Conservation (phyloP, 306 rosid genomes). For the Betula pendula region DNA sequence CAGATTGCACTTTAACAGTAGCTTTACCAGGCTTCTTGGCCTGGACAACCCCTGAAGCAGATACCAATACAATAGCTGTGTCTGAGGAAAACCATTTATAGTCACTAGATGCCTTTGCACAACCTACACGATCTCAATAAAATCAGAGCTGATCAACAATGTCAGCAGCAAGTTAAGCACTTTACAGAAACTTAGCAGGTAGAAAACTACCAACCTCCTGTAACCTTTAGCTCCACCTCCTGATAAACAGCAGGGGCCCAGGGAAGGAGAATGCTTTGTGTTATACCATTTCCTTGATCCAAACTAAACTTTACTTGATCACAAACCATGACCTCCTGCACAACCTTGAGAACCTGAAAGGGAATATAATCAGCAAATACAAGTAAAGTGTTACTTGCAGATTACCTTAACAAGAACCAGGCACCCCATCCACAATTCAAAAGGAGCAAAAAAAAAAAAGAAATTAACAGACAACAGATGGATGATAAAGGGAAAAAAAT, state of each 20-base stretch:
- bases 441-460: background rate
- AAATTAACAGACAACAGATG: slow-evolving; percentile 8
- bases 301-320: slow-evolving; percentile 64
- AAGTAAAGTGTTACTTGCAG: slow-evolving; percentile 3
- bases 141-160: slow-evolving; percentile 24
- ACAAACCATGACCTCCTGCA: slow-evolving; percentile 73
- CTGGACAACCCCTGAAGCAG: slow-evolving; percentile 84
- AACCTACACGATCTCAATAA: slow-evolving; percentile 50
- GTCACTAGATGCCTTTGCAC: slow-evolving; percentile 72
- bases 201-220: slow-evolving; percentile 70
- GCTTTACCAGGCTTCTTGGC: slow-evolving; percentile 90
- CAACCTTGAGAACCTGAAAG: slow-evolving; percentile 55
- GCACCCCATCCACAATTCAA: slow-evolving; percentile 11
- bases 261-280: slow-evolving; percentile 62
- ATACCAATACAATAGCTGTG: slow-evolving; percentile 58
- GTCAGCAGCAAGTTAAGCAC: slow-evolving; percentile 21
- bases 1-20: slow-evolving; percentile 68
- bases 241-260: slow-evolving; percentile 86
- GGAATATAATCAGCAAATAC: background rate
- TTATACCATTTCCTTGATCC: slow-evolving; percentile 40
- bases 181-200: slow-evolving; percentile 30
- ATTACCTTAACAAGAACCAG: slow-evolving; percentile 17
- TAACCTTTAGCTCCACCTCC: slow-evolving; percentile 73
- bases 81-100: slow-evolving; percentile 89
- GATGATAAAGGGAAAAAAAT: background rate